Evolutionary conservation across 2,329 filamentous ascomycete genomes (phyloP).

Genomic region (Cladophialophora chaetospira): DNA sequence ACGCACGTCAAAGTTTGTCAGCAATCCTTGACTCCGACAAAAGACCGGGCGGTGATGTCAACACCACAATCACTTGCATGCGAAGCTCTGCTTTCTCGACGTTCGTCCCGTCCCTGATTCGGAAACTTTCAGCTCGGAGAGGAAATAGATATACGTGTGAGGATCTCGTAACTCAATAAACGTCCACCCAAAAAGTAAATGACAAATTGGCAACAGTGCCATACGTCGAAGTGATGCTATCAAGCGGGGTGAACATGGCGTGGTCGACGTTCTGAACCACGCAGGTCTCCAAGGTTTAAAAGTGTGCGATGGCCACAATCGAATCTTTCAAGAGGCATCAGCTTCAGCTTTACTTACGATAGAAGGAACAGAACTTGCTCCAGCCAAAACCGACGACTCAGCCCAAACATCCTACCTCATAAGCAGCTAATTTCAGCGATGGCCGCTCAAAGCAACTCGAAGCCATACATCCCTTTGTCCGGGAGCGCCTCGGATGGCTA

Average conservation of each 20-base stretch:
- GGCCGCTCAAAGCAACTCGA: neutral
- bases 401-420: neutral
- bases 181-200: neutral
- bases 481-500: slow-evolving; percentile 47
- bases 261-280: neutral
- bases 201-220: neutral
- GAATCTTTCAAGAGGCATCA: neutral
- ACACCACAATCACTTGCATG: no score
- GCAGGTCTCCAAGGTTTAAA: neutral
- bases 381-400: neutral
- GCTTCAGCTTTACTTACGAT: neutral
- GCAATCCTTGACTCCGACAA: no score
- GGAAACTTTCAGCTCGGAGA: neutral
- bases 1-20: no score
- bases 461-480: slow-evolving; percentile 43
- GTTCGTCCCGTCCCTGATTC: neutral
- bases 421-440: neutral
- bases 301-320: neutral
- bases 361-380: neutral
- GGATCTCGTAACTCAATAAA: neutral
- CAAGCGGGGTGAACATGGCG: neutral
- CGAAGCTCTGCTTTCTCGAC: neutral
- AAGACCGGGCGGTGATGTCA: no score
- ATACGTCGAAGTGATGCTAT: neutral
- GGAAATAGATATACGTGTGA: neutral